Evolutionary conservation across 108 stramenopile genomes (phyloP).

Genomic region (Mediolabrus comicus): DNA sequence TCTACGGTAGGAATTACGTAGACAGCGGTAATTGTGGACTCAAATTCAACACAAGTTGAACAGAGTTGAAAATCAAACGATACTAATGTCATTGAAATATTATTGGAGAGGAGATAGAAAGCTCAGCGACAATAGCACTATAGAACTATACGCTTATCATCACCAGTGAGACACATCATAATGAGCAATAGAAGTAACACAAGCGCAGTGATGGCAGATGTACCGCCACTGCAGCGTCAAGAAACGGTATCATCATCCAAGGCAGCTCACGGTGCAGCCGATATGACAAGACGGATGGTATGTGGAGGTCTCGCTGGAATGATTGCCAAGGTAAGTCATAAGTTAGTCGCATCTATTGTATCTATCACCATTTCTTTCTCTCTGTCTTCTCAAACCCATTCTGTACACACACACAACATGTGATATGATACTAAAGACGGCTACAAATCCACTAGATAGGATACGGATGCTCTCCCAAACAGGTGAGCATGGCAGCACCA

Average conservation of each 20-base stretch:
- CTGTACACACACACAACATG: not conserved
- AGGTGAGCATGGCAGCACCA: conserved; percentile 60
- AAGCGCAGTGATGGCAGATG: too few relatives aligned
- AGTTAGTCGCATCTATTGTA: not conserved
- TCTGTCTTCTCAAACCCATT: not conserved
- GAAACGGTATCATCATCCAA: not conserved
- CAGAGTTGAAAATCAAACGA: too few relatives aligned
- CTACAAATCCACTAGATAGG: conserved; percentile 88
- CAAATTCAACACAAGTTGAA: too few relatives aligned
- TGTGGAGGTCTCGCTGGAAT: conserved; percentile 89
- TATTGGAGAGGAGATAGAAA: too few relatives aligned
- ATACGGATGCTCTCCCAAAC: conserved; percentile 91
- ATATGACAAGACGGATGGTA: conserved; percentile 78
- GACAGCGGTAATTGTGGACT: too few relatives aligned
- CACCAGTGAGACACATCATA: too few relatives aligned
- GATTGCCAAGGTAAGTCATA: conserved; percentile 74
- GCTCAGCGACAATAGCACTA: too few relatives aligned
- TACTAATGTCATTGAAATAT: too few relatives aligned
- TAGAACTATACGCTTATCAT: too few relatives aligned
- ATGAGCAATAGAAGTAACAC: too few relatives aligned
- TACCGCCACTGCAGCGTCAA: conserved; percentile 1
- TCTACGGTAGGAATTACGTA: too few relatives aligned
- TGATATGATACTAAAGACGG: conserved; percentile 43
- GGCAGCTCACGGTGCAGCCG: conserved; percentile 46
- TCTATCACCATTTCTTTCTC: not conserved